Evolutionary conservation across 1,284 basidiomycete genomes (phyloP), one percentile per base, ranked within the genome.

Genomic region (Somion occarium): DNA sequence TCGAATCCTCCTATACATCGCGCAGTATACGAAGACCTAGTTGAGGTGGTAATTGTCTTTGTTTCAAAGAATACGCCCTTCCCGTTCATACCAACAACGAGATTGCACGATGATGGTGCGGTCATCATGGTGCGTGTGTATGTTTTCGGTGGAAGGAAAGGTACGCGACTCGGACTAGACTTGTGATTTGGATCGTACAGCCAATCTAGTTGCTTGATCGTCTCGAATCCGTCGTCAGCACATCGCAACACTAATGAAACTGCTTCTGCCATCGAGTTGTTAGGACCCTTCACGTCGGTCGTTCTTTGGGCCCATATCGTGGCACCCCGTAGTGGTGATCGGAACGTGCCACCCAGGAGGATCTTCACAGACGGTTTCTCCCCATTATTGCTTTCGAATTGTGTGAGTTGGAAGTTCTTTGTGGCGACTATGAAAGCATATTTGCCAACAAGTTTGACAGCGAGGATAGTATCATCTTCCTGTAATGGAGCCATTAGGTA

Each of bases 1-100:
- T 69, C 64, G 46, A 72, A 69, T 13, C 69, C 69, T 3, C 68
- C 58, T 34, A 71, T 56, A 30, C 65, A 68, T 15, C 69, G 65
- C 23, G 63, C 69, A 1, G 67, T 65, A 45, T 65, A 65, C 5
- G 55, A 57, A 22, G 54, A 52, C 41, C 59, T 64, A 5, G 61
- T 58, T 38, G 57, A 52, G 15, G 61, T 61, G 41, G 69, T 44
- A 50, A 68, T 69, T 47, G 69, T 72, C 60, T 69, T 23, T n/a
- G 20, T 23, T 5, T 43, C 63, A 12, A 67, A 59, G 64, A 67
- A 71, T 52, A 67, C 61, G 11, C 70, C 70, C 55, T 67, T 68
- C 38, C 70, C 70, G 50, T 63, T 67, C 12, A 58, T 57, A 18
- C 67, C 62, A 5, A 64, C 58, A 13, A 55, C 53, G 30, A 72